These are phyloP conservation scores for Trichoderma parareesei DNA, from an alignment of 495 filamentous ascomycete species.

Conservation along the genomic window DNA sequence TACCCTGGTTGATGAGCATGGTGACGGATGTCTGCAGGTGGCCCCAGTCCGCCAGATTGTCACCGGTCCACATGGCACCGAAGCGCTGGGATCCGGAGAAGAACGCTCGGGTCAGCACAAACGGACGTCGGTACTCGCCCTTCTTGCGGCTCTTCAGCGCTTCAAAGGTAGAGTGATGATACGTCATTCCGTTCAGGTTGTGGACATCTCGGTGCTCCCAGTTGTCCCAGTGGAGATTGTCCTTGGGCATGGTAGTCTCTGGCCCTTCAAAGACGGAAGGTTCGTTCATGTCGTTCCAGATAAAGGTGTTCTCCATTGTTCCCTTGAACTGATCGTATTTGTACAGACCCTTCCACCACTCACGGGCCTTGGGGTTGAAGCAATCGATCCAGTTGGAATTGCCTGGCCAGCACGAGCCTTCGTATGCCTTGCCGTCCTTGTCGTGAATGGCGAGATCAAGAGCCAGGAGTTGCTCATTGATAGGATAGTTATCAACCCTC, in stretches of 20 bases:
- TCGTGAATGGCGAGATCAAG: constrained; percentile 77
- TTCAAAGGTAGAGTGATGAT: constrained; percentile 86
- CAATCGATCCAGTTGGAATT: constrained; percentile 92
- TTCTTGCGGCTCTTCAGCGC: constrained; percentile 73
- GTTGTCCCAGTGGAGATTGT: constrained; percentile 81
- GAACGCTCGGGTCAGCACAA: constrained; percentile 87
- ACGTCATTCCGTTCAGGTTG: constrained; percentile 89
- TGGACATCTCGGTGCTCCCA: constrained; percentile 98
- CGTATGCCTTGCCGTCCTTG: constrained; percentile 82
- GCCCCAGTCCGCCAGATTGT: constrained; percentile 91
- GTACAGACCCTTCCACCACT: constrained; percentile 87
- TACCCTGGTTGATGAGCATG: constrained; percentile 87
- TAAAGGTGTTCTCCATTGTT: constrained; percentile 71
- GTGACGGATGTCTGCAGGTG: constrained; percentile 79
- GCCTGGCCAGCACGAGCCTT: constrained; percentile 98
- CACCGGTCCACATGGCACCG: constrained; percentile 97
- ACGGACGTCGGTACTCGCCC: constrained; percentile 68
- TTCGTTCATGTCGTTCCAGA: constrained; percentile 99
- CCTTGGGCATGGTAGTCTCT: constrained; percentile 95
- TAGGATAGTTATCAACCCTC: constrained; percentile 67
- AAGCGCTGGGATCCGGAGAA: constrained; percentile 82
- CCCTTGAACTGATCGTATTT: constrained; percentile 80
- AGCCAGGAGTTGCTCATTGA: constrained; percentile 72
- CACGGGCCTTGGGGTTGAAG: constrained; percentile 78
- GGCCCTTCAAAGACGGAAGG: constrained; percentile 98